A percentile compares a stretch with the other conserved stretches of the same genome.
Conservation (phyloP, 2,329 filamentous ascomycete genomes). For the Botrytis tulipae region DNA sequence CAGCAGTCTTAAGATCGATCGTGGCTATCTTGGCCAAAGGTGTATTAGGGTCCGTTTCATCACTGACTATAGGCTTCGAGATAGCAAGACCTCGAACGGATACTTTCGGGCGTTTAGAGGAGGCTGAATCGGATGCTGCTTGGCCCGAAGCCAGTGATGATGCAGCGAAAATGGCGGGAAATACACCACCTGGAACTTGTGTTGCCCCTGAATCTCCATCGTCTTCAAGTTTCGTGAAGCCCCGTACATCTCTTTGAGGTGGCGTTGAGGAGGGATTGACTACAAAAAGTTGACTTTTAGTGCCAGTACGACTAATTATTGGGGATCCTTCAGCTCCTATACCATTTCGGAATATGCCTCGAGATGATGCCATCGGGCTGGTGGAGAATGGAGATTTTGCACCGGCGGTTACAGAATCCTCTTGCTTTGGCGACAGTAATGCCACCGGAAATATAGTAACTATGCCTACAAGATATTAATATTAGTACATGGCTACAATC, state of each 20-base stretch:
- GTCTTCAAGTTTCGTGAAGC: slow-evolving; percentile 31
- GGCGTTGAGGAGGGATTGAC: slow-evolving; percentile 37
- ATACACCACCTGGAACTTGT: slow-evolving; percentile 34
- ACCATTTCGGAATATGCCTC: slow-evolving; percentile 29
- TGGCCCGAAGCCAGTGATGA: slow-evolving; percentile 22
- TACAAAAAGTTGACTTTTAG: slow-evolving; percentile 36
- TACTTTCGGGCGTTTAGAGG: slow-evolving; percentile 30
- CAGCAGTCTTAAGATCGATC: slow-evolving; percentile 37
- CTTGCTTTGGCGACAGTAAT: slow-evolving; percentile 30
- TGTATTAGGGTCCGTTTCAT: slow-evolving; percentile 21
- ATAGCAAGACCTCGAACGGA: slow-evolving; percentile 35
- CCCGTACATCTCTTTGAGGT: slow-evolving; percentile 25
- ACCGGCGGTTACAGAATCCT: slow-evolving; percentile 34
- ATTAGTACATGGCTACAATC: background rate
- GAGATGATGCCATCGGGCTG: slow-evolving; percentile 26
- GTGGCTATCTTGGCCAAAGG: slow-evolving; percentile 37
- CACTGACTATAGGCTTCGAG: slow-evolving; percentile 34
- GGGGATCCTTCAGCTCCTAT: slow-evolving; percentile 33
- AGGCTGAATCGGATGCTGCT: slow-evolving; percentile 29
- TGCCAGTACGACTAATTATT: slow-evolving; percentile 28
- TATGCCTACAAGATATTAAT: slow-evolving; percentile 27
- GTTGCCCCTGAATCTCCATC: slow-evolving; percentile 19
- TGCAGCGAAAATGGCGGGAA: slow-evolving; percentile 27
- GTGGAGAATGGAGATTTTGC: slow-evolving; percentile 37
- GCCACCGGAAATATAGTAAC: slow-evolving; percentile 32